These are phyloP conservation scores for Dalbergia cochinchinensis DNA, from an alignment of 306 rosid genomes.

Conservation along the genomic window DNA sequence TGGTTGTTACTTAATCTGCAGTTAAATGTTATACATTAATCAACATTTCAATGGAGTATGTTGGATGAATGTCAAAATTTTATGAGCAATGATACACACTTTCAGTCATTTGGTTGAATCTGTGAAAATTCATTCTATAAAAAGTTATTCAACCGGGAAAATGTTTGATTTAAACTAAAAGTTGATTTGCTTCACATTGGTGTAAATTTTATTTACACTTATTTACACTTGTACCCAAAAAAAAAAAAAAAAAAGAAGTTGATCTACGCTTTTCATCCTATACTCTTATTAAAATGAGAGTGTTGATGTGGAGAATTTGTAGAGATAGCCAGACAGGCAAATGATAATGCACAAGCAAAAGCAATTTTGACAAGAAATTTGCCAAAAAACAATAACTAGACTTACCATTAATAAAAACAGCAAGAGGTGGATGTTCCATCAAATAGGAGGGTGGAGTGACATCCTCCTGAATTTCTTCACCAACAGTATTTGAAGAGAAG, in stretches of 20 bases:
- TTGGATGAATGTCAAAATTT: not conserved
- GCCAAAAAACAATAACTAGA: conserved; percentile 39
- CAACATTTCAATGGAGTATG: not conserved
- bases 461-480: conserved; percentile 88
- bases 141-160: not conserved
- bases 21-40: not conserved
- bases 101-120: not conserved
- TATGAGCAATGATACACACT: not conserved
- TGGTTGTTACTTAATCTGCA: not conserved
- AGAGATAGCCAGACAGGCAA: not conserved
- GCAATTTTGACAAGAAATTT: conserved; percentile 32
- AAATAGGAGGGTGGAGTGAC: conserved; percentile 90
- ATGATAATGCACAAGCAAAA: conserved; percentile 32
- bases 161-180: not conserved
- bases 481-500: conserved; percentile 63
- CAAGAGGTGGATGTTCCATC: conserved; percentile 99
- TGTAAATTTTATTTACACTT: not conserved
- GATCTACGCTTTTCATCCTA: not conserved
- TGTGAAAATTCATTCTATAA: not conserved
- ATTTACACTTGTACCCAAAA: not conserved
- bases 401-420: conserved; percentile 96
- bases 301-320: not conserved
- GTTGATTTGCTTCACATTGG: not conserved
- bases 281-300: not conserved
- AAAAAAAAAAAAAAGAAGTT: not conserved